A percentile compares a stretch with the other conserved stretches of the same genome.
phyloP scores from a whole-genome alignment of 345 rosid species.

The Syzygium aqueum region DNA sequence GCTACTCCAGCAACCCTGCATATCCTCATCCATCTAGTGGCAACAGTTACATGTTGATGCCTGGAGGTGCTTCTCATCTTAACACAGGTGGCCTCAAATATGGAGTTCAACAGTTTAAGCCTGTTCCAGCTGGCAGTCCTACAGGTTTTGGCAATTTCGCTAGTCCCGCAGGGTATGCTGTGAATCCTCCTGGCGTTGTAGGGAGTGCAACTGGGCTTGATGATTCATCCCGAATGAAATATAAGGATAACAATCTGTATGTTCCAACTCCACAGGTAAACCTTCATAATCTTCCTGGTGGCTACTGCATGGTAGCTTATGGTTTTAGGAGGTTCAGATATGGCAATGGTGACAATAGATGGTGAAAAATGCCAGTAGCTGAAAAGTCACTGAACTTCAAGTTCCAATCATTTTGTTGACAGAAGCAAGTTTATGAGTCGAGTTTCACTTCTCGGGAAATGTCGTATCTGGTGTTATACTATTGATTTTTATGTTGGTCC shows the following conservation, averaged over 20 bases:
- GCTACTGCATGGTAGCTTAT: neutral
- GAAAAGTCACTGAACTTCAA: neutral
- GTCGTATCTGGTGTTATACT: neutral
- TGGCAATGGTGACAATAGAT: neutral
- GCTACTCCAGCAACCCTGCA: constrained; percentile 71
- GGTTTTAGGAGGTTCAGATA: neutral
- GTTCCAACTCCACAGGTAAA: constrained; percentile 83
- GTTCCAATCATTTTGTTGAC: neutral
- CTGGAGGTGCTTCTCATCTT: constrained; percentile 73
- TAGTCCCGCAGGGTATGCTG: constrained; percentile 54
- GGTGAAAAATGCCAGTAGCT: neutral
- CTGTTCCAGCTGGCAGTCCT: constrained; percentile 56
- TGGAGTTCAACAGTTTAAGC: constrained; percentile 82
- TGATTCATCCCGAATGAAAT: constrained; percentile 79
- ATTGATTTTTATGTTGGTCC: neutral
- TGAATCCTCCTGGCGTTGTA: constrained; percentile 65
- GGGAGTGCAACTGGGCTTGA: constrained; percentile 74
- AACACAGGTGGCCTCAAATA: constrained; percentile 69
- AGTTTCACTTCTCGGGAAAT: neutral
- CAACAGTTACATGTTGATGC: constrained; percentile 78
- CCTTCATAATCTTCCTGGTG: neutral
- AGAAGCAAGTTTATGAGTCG: neutral
- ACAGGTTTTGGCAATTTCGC: constrained; percentile 49
- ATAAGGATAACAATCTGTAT: constrained; percentile 72
- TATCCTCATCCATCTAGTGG: constrained; percentile 88